Evolutionary conservation across 2,329 filamentous ascomycete genomes (phyloP).

Genomic region (Xylariaceae sp.): DNA sequence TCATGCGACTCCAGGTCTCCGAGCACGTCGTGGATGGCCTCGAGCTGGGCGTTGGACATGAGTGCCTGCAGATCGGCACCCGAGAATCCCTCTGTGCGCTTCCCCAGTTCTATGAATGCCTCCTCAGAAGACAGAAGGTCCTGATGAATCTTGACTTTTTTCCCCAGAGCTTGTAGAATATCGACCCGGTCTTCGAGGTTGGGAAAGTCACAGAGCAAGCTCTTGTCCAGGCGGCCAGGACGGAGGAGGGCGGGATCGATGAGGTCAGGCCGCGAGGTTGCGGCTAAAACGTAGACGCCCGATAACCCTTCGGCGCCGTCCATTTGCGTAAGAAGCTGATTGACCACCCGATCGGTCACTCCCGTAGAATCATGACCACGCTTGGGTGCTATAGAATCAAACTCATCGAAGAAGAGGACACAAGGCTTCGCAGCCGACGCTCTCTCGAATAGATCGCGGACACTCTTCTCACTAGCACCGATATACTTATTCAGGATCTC

Average conservation of each 20-base stretch:
- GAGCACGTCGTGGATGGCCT: constrained; percentile 92
- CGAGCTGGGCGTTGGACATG: constrained; percentile 92
- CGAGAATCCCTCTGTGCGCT: constrained; percentile 79
- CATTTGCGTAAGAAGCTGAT: constrained; percentile 98
- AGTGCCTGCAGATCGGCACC: constrained; percentile 93
- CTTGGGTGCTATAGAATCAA: constrained; percentile 96
- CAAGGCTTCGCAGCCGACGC: constrained; percentile 88
- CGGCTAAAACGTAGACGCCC: constrained; percentile 93
- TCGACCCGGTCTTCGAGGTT: constrained; percentile 74
- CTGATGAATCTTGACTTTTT: constrained; percentile 68
- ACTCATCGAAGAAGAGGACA: constrained; percentile 97
- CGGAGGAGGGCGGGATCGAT: constrained; percentile 91
- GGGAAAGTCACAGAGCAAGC: constrained; percentile 85
- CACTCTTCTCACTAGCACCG: constrained; percentile 91
- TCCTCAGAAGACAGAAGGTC: constrained; percentile 54
- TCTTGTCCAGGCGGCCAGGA: constrained; percentile 90
- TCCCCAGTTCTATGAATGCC: constrained; percentile 67
- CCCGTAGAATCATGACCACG: constrained; percentile 94
- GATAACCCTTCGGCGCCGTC: constrained; percentile 93
- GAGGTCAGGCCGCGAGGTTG: constrained; percentile 85
- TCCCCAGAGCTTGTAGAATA: constrained; percentile 78
- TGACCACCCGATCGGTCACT: constrained; percentile 97
- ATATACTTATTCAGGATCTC: constrained; percentile 99
- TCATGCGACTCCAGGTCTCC: constrained; percentile 46
- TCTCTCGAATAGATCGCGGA: constrained; percentile 90